Evolutionary conservation across 2,329 filamentous ascomycete genomes (phyloP).

Genomic region (Microdochium bolleyi): DNA sequence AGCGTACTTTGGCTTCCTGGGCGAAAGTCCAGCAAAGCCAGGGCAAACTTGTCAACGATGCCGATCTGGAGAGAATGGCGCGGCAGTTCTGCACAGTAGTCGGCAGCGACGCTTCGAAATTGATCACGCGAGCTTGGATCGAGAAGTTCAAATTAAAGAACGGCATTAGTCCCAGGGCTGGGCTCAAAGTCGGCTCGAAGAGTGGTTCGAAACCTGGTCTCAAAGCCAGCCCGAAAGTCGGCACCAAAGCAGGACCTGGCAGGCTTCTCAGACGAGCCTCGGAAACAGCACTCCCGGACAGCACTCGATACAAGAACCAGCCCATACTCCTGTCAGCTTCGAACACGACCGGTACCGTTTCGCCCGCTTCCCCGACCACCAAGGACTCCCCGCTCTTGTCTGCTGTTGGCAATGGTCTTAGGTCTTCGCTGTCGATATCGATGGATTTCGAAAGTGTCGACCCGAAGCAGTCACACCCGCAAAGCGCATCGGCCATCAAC

Average conservation of each 20-base stretch:
- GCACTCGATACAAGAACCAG: slow-evolving; percentile 45
- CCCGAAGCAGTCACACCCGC: slow-evolving; percentile 58
- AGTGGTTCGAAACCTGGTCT: too few relatives aligned
- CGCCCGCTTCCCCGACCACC: slow-evolving; percentile 63
- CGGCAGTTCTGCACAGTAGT: slow-evolving; percentile 68
- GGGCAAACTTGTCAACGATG: slow-evolving; percentile 66
- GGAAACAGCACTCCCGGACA: slow-evolving; percentile 65
- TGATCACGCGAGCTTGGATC: slow-evolving; percentile 49
- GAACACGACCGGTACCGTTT: slow-evolving; percentile 59
- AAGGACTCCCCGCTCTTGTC: slow-evolving; percentile 62
- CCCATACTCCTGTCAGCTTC: slow-evolving; percentile 46
- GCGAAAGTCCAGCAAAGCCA: slow-evolving; percentile 72
- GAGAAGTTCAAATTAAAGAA: slow-evolving; percentile 96
- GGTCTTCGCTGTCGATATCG: slow-evolving; percentile 49
- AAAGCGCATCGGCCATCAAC: slow-evolving; percentile 58
- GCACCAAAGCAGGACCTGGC: slow-evolving; percentile 13
- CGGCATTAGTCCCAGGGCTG: slow-evolving; percentile 30
- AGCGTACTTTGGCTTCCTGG: slow-evolving; percentile 84
- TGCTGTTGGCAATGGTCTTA: slow-evolving; percentile 17
- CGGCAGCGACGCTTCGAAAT: slow-evolving; percentile 57
- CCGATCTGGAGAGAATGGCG: slow-evolving; percentile 79
- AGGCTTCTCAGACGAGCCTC: slow-evolving; percentile 49
- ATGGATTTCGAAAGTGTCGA: slow-evolving; percentile 46
- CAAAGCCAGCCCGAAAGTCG: too few relatives aligned
- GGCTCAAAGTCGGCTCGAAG: too few relatives aligned